phyloP scores from a whole-genome alignment of 192 early-diverging fungal genomes.

The Paraglomus brasilianum region DNA sequence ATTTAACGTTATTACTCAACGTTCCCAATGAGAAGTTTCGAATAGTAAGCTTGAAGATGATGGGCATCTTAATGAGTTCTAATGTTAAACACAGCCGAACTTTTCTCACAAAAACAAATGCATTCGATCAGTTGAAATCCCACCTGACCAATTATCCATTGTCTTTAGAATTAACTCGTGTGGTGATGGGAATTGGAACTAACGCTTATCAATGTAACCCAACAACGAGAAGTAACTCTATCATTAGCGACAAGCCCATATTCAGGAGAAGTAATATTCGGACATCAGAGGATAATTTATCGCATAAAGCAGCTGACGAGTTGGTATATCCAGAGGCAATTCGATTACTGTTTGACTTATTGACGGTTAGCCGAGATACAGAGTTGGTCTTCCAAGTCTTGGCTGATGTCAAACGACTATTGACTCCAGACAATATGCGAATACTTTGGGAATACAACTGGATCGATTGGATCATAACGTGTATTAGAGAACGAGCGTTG shows the following conservation, averaged over 20 bases:
- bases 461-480: constrained; percentile 39
- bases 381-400: constrained; percentile 41
- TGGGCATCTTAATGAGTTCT: constrained; percentile 41
- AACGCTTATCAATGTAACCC: constrained; percentile 42
- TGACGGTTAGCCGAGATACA: constrained; percentile 34
- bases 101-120: constrained; percentile 38
- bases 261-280: constrained; percentile 8
- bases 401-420: constrained; percentile 41
- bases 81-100: constrained; percentile 42
- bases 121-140: constrained; percentile 34
- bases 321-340: constrained; percentile 41
- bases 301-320: constrained; percentile 40
- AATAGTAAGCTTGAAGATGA: constrained; percentile 42
- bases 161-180: constrained; percentile 44
- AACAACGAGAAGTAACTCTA: constrained; percentile 33
- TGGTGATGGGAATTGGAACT: constrained; percentile 38
- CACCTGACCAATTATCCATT: constrained; percentile 38
- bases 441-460: constrained; percentile 43
- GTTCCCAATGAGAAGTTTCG: constrained; percentile 43
- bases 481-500: constrained; percentile 35
- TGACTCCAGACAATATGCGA: constrained; percentile 43
- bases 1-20: constrained; percentile 37
- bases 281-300: constrained; percentile 22
- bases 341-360: constrained; percentile 38
- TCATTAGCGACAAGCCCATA: constrained; percentile 29